Base-by-base conservation (phyloP, 495 filamentous ascomycete species). In the Penicillium subrubescens region DNA sequence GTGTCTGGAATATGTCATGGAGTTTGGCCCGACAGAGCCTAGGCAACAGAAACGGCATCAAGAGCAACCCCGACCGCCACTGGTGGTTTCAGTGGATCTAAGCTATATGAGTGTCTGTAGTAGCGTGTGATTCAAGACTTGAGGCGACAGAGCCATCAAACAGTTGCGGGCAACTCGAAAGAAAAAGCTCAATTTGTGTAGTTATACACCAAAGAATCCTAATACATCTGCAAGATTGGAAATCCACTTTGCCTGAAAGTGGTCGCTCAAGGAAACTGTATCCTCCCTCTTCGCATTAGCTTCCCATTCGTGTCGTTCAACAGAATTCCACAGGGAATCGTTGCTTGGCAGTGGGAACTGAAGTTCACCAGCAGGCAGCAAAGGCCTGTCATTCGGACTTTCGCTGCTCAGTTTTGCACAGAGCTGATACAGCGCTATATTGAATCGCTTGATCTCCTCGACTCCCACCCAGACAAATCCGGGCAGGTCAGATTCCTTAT, bases 381-480 rank as follows among this genome's bases (percentile, higher is more conserved):
- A 14, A 19, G 8, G 14, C 15, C 8, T 56, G 23, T 51, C 17
- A 21, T 46, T 15, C 34, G 21, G 0, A 15, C 15, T 31, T 27
- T 14, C n/a, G 11, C 43, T 39, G 53, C 54, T 63, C 31, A 67
- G 4, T 19, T 57, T 67, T 39, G 33, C 60, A 52, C 65, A 72
- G 27, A 72, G 27, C 29, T 61, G 73, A 53, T 67, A 76, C 25
- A 78, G 44, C 0, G 75, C 69, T 19, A 75, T 5, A 51, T 66
- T 66, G 35, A 76, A 78, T 14, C 71, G 69, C 48, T 76, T 78
- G 15, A 70, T 39, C 50, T 75, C 71, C 59, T 78, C 74, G 56
- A 76, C 63, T 4, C 72, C 17, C 0, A 74, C 57, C 71, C 69
- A 75, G 29, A 65, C 59, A 64, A 69, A 73, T 17, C 54, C 34